A percentile compares a stretch with the other conserved stretches of the same genome.
Conservation (phyloP, 306 rosid genomes). For the Castanea mollissima region DNA sequence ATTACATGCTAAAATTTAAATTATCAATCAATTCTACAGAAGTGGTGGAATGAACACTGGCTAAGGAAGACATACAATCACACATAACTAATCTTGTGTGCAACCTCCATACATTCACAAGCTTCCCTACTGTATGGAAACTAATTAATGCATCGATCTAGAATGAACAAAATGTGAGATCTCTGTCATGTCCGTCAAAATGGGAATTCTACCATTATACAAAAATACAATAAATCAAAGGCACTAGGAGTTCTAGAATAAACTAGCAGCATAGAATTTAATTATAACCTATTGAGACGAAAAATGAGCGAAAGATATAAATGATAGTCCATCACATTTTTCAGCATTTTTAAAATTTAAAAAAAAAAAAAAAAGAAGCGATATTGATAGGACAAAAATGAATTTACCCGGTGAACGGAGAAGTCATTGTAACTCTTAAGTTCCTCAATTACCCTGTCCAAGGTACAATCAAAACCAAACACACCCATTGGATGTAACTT, state of each 20-base stretch:
- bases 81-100: background rate
- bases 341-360: background rate
- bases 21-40: too few species aligned
- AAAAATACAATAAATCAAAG: background rate
- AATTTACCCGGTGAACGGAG: constrained; percentile 85
- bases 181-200: background rate
- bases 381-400: background rate
- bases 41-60: too few species aligned
- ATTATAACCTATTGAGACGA: background rate
- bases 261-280: background rate
- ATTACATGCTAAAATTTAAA: too few species aligned
- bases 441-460: constrained; percentile 84
- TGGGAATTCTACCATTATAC: background rate
- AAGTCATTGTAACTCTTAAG: constrained; percentile 83
- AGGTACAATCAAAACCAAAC: constrained; percentile 90
- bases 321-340: background rate
- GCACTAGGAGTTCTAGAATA: background rate
- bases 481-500: constrained; percentile 80
- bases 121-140: background rate
- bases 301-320: background rate
- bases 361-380: background rate
- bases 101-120: background rate
- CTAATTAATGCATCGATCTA: too few species aligned
- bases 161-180: too few species aligned
- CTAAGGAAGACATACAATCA: too few species aligned